Evolutionary conservation across 106 monocot species (phyloP), one percentile per base, ranked within the genome.

Genomic region (Apostasia shenzhenica): DNA sequence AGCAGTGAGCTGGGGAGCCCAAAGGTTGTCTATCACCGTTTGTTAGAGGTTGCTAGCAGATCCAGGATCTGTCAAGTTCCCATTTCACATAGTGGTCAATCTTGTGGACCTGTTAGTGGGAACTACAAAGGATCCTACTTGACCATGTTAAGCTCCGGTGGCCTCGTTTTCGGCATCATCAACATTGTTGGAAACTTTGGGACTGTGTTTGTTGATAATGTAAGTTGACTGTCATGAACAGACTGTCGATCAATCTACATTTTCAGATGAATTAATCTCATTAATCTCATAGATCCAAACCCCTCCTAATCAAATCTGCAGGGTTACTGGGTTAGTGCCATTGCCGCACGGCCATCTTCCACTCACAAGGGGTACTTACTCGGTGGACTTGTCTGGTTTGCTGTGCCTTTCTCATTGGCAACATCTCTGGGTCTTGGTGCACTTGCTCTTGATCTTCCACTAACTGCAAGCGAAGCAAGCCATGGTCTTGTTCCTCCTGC

Each of bases 321-420:
- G 95, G 97, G 97, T 42, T 97, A 97, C 61, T 97, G 97, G 97
- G 76, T 92, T 47, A 97, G 97, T 79, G 97, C 92, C 37, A 97
- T 97, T 55, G 97, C 97, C 43, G 97, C 97, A 46, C 75, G 92
- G 3, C 97, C 97, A 63, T 97, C 97, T 45, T 92, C 97, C 14
- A 97, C 97, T n/a, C 97, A 97, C 77, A 97, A 92, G 70, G 97
- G 97, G 12, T 97, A 97, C 63, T 75, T 97, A 75, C 72, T 97
- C 77, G 97, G 97, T 57, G 97, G 97, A 1, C 80, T 97, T 46
- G 97, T 97, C 1, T 97, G 97, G 97, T 97, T 97, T 81, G 86
- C 97, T 4, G 97, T 97, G 38, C 97, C 97, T 48, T 97, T 97
- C 63, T 92, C 97, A 48, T 59, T 97, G 54, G 97, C 97, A 50